These are phyloP conservation scores for Metahyphopichia silvanorum DNA, from an alignment of 805 yeast genomes.

Conservation along the genomic window DNA sequence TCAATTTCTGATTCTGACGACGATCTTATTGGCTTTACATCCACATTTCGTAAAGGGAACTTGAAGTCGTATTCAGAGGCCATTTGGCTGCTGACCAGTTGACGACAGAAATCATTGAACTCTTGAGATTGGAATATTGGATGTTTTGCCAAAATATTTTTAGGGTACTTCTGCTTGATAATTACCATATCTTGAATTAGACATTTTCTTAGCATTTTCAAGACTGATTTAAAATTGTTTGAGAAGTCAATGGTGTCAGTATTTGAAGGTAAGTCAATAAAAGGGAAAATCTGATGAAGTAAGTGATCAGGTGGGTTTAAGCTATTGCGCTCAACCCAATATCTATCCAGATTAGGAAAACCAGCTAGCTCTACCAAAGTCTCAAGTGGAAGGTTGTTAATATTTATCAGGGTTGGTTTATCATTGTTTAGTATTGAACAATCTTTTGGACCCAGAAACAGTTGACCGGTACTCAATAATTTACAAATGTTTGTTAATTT, in stretches of 20 bases:
- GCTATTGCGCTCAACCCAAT: conserved; percentile 13
- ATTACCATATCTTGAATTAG: conserved; percentile 31
- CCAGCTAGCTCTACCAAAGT: conserved; percentile 18
- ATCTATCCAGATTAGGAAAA: conserved; percentile 14
- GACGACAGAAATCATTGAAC: conserved; percentile 17
- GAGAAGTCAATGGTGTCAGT: not conserved
- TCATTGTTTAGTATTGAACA: conserved; percentile 4
- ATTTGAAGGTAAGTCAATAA: conserved; percentile 10
- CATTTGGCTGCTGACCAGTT: no score
- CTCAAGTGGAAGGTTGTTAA: conserved; percentile 10
- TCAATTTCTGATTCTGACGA: no score
- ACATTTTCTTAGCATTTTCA: conserved; percentile 15
- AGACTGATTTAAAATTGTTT: conserved; percentile 10
- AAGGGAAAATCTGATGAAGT: conserved; percentile 25
- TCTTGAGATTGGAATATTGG: conserved; percentile 18
- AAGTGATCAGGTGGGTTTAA: conserved; percentile 24
- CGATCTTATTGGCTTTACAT: no score
- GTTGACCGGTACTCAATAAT: conserved; percentile 14
- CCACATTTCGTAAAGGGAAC: no score
- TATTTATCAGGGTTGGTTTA: conserved; percentile 8
- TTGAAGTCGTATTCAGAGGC: no score
- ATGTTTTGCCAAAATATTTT: conserved; percentile 19
- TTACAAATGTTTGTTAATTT: conserved; percentile 16
- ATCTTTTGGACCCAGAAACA: not conserved
- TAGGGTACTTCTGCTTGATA: conserved; percentile 16